Conservation (phyloP, 352 stramenopile species). For the Phytophthora parvispora region DNA sequence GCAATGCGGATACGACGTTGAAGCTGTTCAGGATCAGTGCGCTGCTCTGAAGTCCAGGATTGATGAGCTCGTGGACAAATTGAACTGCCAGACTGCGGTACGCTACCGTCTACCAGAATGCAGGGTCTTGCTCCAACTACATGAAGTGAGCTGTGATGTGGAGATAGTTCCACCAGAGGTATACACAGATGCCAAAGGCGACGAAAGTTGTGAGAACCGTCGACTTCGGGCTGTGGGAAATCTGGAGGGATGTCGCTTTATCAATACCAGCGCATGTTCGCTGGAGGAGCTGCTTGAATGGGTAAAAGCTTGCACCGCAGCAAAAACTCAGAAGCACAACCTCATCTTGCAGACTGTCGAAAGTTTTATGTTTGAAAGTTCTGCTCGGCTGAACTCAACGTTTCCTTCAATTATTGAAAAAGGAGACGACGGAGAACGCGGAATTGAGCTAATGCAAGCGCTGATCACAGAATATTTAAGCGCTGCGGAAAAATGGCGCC, state of each 20-base stretch:
- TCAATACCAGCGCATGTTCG: conserved; percentile 18
- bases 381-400: conserved; percentile 3
- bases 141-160: not conserved
- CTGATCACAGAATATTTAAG: conserved; percentile 24
- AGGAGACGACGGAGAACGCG: not conserved
- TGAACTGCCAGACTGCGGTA: not conserved
- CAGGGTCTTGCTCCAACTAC: not conserved
- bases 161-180: conserved; percentile 11
- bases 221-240: conserved; percentile 22
- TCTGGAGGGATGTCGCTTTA: conserved; percentile 20
- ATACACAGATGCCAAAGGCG: not conserved
- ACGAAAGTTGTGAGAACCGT: conserved; percentile 18
- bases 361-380: conserved; percentile 32
- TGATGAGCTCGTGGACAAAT: not conserved
- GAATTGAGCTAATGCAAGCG: conserved; percentile 17
- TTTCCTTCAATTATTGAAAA: not conserved
- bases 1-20: too few species aligned
- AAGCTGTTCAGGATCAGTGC: too few species aligned
- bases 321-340: conserved; percentile 18
- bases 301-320: conserved; percentile 1
- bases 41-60: not conserved
- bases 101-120: not conserved
- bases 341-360: conserved; percentile 41
- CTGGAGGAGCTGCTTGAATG: conserved; percentile 18
- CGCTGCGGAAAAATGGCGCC: conserved; percentile 13